Base-by-base conservation (phyloP, 495 filamentous ascomycete species). In the Xylaria castorea region DNA sequence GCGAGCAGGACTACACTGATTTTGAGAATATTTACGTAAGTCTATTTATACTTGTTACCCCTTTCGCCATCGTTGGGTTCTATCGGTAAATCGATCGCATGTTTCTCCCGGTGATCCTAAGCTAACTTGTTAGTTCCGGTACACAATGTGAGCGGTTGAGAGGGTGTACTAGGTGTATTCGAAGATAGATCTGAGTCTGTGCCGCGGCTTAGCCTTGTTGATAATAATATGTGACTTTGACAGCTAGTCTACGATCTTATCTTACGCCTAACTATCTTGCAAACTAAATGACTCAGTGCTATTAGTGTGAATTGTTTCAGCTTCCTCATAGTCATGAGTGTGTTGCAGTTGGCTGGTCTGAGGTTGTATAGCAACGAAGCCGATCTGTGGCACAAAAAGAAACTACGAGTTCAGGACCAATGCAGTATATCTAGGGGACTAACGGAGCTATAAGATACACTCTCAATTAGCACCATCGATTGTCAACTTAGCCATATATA, bases 1-100 rank as follows among this genome's bases (percentile, higher is more conserved):
- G 78, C 38, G 78, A 75, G 65, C 77, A 80, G 48, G 78, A 80
- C 25, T 75, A 65, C 38, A 80, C 78, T 5, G 78, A 80, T 63
- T 76, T 79, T 27, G 73, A 79, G 64, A 80, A 80, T 48, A 71
- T 76, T 36, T 80, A 79, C 40, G 66, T 68, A 8, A 55, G 66
- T 38, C 5, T 22, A 25, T n/a, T n/a, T 40, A 25, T 36, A 30
- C n/a, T 70, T 78, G 4, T 27, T 32, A 12, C 32, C 72, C 74
- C 68, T 67, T 30, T 22, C 50, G 5, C n/a, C 11, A 40, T 64
- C 6, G 34, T 30, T 38, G 1, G 0, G 16, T 3, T 44, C 22
- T 44, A 7, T n/a, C 2, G 11, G 4, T 32, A 3, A 5, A 3
- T 4, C 5, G 16, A 27, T 57, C 32, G 6, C 9, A 61, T 32